Evolutionary conservation across 192 early-diverging fungal genomes (phyloP).

Genomic region (Coemansia biformis): DNA sequence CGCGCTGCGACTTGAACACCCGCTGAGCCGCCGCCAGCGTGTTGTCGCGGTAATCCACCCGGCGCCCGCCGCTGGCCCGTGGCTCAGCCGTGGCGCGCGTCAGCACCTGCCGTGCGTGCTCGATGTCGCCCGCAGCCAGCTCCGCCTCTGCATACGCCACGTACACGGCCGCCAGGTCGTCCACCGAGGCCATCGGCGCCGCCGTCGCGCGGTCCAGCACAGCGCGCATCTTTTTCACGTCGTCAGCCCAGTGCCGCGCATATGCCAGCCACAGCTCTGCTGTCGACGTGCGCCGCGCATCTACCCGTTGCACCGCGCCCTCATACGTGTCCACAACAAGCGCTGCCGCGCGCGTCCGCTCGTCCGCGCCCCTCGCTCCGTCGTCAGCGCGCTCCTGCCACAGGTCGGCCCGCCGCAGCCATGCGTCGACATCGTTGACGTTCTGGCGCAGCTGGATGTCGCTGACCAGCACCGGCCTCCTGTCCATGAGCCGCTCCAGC

Average conservation of each 20-base stretch:
- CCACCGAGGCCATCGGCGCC: slow-evolving; percentile 74
- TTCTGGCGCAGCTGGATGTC: slow-evolving; percentile 89
- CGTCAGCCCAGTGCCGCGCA: slow-evolving; percentile 62
- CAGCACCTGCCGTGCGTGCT: slow-evolving; percentile 77
- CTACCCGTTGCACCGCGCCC: slow-evolving; percentile 65
- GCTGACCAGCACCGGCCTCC: slow-evolving; percentile 87
- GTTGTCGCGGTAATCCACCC: not conserved
- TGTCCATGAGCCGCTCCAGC: slow-evolving; percentile 87
- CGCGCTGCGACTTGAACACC: slow-evolving; percentile 76
- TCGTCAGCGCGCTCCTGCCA: slow-evolving; percentile 27
- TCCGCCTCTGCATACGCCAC: slow-evolving; percentile 91
- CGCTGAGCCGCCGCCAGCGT: no score
- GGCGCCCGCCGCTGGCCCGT: slow-evolving; percentile 6
- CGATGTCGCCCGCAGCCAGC: slow-evolving; percentile 57
- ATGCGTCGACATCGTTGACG: slow-evolving; percentile 84
- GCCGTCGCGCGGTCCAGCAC: slow-evolving; percentile 80
- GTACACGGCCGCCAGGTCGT: slow-evolving; percentile 85
- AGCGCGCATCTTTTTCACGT: slow-evolving; percentile 52
- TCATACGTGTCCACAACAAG: slow-evolving; percentile 11
- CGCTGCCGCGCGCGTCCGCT: not conserved
- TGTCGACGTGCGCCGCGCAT: slow-evolving; percentile 68
- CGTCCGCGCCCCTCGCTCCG: not conserved
- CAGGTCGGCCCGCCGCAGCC: slow-evolving; percentile 80
- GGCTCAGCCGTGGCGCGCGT: slow-evolving; percentile 72
- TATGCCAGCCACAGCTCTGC: slow-evolving; percentile 79